Evolutionary conservation across 2,329 filamentous ascomycete genomes (phyloP).

Genomic region (Capronia epimyces): DNA sequence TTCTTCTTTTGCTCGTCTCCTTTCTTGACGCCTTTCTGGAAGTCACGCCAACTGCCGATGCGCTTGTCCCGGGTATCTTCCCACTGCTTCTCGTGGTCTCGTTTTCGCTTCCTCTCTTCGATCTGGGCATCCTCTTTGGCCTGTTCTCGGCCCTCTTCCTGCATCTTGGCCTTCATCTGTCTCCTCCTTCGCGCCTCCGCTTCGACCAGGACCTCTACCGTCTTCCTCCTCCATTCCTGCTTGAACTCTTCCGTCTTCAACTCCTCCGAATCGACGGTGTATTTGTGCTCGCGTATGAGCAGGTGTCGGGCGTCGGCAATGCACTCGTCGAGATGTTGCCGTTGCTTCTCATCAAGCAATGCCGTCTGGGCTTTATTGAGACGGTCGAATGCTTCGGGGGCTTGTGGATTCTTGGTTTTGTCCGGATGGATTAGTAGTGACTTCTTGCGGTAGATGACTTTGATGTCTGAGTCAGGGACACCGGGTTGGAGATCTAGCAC

Average conservation of each 20-base stretch:
- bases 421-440: conserved; percentile 99
- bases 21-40: conserved; percentile 65
- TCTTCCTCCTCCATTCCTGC: conserved; percentile 82
- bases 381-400: conserved; percentile 92
- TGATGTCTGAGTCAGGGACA: conserved; percentile 93
- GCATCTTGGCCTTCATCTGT: conserved; percentile 89
- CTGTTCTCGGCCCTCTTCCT: conserved; percentile 89
- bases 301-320: conserved; percentile 95
- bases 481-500: conserved; percentile 94
- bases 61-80: conserved; percentile 85
- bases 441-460: conserved; percentile 87
- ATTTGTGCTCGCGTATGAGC: conserved; percentile 88
- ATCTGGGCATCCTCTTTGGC: conserved; percentile 78
- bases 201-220: conserved; percentile 82
- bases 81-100: conserved; percentile 92
- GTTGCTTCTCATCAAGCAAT: conserved; percentile 90
- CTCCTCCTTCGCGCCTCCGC: conserved; percentile 79
- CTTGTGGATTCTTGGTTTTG: conserved; percentile 85
- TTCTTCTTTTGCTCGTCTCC: conserved; percentile 63
- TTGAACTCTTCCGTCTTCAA: conserved; percentile 74
- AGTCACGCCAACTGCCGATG: conserved; percentile 90
- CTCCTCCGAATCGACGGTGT: conserved; percentile 83
- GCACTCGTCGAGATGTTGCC: conserved; percentile 79
- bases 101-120: conserved; percentile 73
- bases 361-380: conserved; percentile 90